Percentiles rank a stretch among this genome's conserved stretches.
phyloP scores from a whole-genome alignment of 306 rosid species.

The Malus sylvestris region DNA sequence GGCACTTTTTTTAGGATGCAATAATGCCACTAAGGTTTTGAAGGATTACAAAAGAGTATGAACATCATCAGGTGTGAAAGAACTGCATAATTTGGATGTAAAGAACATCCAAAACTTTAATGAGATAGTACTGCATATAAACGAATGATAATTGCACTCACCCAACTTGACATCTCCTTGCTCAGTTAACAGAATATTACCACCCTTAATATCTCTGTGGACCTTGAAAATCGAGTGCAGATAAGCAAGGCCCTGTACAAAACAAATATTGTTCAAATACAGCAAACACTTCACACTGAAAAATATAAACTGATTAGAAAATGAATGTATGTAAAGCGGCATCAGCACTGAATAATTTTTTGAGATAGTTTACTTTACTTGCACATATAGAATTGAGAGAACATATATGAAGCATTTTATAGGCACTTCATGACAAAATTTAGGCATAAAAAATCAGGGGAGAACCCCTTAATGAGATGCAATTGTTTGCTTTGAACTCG shows the following conservation, averaged over 20 bases:
- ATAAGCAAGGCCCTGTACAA: slow-evolving; percentile 77
- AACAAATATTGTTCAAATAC: not conserved
- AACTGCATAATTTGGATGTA: not conserved
- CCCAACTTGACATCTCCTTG: slow-evolving; percentile 99
- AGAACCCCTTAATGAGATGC: not conserved
- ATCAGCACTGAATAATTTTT: not conserved
- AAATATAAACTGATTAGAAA: not conserved
- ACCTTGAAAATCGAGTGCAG: slow-evolving; percentile 97
- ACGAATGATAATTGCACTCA: slow-evolving; percentile 33
- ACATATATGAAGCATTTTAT: not conserved
- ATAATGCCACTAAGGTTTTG: not conserved
- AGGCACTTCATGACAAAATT: not conserved
- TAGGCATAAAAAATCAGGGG: slow-evolving; percentile 5
- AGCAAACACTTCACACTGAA: not conserved
- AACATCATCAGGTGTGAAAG: not conserved
- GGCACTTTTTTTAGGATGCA: not conserved
- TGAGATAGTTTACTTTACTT: not conserved
- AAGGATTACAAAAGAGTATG: not conserved
- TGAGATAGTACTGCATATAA: not conserved
- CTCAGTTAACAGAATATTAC: slow-evolving; percentile 92
- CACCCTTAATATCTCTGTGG: slow-evolving; percentile 97
- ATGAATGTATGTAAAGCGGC: not conserved
- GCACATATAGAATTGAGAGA: not conserved
- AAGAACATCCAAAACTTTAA: not conserved
- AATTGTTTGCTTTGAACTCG: not conserved